Evolutionary conservation across 2,329 filamentous ascomycete genomes (phyloP), one percentile per base, ranked within the genome.

Genomic region (Ilyonectria robusta): DNA sequence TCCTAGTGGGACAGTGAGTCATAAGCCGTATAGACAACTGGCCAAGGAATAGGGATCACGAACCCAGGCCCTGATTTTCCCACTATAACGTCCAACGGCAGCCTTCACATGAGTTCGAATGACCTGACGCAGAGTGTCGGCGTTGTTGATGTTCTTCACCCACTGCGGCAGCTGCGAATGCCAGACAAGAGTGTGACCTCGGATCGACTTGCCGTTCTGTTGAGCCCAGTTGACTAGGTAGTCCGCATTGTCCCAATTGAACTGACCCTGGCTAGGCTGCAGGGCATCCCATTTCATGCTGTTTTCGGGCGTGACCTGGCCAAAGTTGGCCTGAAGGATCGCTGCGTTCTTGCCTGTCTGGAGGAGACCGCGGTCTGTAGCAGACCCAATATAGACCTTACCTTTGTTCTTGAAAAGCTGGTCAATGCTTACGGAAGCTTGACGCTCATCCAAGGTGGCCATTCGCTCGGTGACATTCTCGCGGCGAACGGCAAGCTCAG

Each of bases 151-250:
- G 37, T 82, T 80, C 62, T 79, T 84, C 59, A 93, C 91, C 89
- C 88, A 92, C 42, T 78, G 76, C 2, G 87, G 85, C n/a, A 89
- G 81, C 78, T 89, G 87, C 42, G 83, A 85, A 81, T 92, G 86
- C 90, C 90, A 93, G 60, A 90, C 82, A 7, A 91, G 86, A 1
- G 89, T 92, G 79, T 93, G 91, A 7, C 91, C 90, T 68, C 91
- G 88, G 70, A 91, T 81, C 4, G 86, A 78, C 80, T 90, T 87
- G 77, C 84, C 83, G 78, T 92, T 90, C 55, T 77, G 70, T 1
- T 75, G 75, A 8, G 89, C 90, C 78, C 84, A 92, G 78, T 88
- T 79, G 67, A 91, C 88, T 9, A 91, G 83, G 75, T 85, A 84
- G 78, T 92, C 90, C 11, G 88, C 85, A n/a, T 79, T 80, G 87